Conservation (phyloP, 2,329 filamentous ascomycete species). For the Xylariaceae sp. region DNA sequence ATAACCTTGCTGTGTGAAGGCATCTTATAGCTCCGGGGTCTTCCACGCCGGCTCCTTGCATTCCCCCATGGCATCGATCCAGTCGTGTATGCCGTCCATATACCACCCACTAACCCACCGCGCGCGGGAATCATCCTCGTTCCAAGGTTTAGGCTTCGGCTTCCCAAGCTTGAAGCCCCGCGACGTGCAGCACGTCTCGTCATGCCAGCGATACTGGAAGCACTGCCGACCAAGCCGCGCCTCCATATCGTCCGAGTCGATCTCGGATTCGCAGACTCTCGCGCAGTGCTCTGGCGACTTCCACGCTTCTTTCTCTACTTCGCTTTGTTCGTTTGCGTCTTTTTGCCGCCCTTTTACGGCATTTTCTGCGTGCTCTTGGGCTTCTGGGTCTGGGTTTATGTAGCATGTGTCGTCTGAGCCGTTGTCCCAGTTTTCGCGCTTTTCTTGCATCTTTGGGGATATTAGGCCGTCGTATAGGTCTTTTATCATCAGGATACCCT, state of each 20-base stretch:
- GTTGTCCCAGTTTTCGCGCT: conserved; percentile 51
- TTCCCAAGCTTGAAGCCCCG: conserved; percentile 43
- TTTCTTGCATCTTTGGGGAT: conserved; percentile 39
- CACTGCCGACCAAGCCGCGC: conserved; percentile 36
- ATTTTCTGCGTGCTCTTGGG: conserved; percentile 34
- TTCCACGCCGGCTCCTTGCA: conserved; percentile 41
- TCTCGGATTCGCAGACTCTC: conserved; percentile 44
- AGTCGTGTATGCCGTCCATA: conserved; percentile 44
- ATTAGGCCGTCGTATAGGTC: conserved; percentile 50
- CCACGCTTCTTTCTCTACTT: conserved; percentile 44
- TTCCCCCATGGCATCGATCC: conserved; percentile 44
- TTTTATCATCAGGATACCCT: conserved; percentile 44
- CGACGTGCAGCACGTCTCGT: conserved; percentile 42
- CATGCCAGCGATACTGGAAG: conserved; percentile 46
- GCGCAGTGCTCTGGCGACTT: conserved; percentile 45
- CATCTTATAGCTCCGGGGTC: conserved; percentile 30
- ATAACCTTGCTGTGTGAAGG: no score
- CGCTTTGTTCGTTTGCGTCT: conserved; percentile 38
- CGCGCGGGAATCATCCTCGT: conserved; percentile 29
- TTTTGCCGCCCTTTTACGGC: conserved; percentile 36
- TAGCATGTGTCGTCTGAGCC: conserved; percentile 47
- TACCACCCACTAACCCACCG: conserved; percentile 45
- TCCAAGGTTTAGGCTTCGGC: conserved; percentile 33
- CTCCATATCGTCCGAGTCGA: conserved; percentile 29
- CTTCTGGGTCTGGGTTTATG: conserved; percentile 37